These are phyloP conservation scores for Bimuria novae-zelandiae DNA, from an alignment of 2,329 filamentous ascomycete genomes.

Conservation along the genomic window DNA sequence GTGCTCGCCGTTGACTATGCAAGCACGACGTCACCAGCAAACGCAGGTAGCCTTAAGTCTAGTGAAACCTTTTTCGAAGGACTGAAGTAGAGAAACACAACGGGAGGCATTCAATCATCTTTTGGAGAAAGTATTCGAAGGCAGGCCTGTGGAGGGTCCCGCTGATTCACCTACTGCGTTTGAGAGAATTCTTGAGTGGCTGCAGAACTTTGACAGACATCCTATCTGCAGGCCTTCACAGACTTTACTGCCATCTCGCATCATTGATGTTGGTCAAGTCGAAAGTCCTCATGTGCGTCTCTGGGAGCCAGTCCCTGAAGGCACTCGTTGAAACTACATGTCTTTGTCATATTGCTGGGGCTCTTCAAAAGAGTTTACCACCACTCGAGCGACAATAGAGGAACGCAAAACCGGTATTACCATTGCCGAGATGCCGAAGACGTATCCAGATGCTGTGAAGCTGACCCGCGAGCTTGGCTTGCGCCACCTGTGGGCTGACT, in stretches of 20 bases:
- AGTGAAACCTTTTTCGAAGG: no score
- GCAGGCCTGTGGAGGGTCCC: slow-evolving; percentile 7
- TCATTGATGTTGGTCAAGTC: slow-evolving; percentile 9
- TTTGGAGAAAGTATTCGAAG: slow-evolving; percentile 1
- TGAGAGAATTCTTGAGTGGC: slow-evolving; percentile 6
- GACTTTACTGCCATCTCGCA: slow-evolving; percentile 9
- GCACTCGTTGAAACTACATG: slow-evolving; percentile 10
- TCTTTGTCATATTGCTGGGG: slow-evolving; percentile 17
- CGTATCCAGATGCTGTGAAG: slow-evolving; percentile 13
- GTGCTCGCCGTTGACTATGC: no score
- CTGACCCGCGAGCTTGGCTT: slow-evolving; percentile 14
- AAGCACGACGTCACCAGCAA: no score
- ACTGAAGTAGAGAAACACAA: no score
- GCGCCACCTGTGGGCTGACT: slow-evolving; percentile 24
- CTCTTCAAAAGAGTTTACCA: slow-evolving; percentile 5
- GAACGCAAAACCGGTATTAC: slow-evolving; percentile 6
- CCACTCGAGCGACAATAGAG: slow-evolving; percentile 7
- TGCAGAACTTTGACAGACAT: slow-evolving; percentile 8
- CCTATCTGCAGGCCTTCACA: slow-evolving; percentile 3
- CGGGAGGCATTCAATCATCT: no score
- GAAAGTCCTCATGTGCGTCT: slow-evolving; percentile 6
- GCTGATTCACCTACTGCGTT: slow-evolving; percentile 3
- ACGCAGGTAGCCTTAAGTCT: no score
- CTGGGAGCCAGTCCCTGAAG: slow-evolving; percentile 11
- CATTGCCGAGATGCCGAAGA: slow-evolving; percentile 9